Evolutionary conservation across 257 asterid species (phyloP).

Genomic region (Capsicum baccatum): DNA sequence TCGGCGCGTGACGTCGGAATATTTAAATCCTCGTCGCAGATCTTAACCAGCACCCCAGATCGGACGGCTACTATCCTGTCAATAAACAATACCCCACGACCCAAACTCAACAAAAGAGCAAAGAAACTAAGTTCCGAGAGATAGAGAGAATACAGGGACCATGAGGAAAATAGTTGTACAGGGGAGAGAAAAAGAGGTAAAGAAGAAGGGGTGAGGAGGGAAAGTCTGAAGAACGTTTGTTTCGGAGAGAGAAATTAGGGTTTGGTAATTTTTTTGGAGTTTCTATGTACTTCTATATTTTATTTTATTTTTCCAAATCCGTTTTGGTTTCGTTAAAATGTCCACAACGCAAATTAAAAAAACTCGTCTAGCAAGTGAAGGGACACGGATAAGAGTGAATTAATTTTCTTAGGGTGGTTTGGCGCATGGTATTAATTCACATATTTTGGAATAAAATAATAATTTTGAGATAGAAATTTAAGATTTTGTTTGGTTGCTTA

Average conservation of each 20-base stretch:
- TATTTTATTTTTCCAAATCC: slow-evolving; percentile 19
- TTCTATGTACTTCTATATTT: slow-evolving; percentile 53
- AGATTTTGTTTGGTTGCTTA: too few relatives aligned
- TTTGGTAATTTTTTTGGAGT: slow-evolving; percentile 47
- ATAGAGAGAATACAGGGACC: background rate
- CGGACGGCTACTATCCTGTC: slow-evolving; percentile 2
- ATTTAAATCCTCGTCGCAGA: slow-evolving; percentile 24
- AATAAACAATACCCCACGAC: background rate
- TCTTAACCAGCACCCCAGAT: slow-evolving; percentile 21
- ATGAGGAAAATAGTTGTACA: background rate
- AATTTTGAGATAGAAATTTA: too few relatives aligned
- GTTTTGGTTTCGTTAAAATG: background rate
- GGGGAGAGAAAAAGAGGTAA: background rate
- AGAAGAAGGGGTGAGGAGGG: slow-evolving; percentile 27
- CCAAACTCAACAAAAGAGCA: background rate
- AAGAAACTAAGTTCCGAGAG: background rate
- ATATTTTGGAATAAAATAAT: too few relatives aligned
- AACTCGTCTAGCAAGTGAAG: slow-evolving; percentile 9
- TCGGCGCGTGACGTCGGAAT: slow-evolving; percentile 32
- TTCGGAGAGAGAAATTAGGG: slow-evolving; percentile 49
- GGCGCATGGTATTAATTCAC: too few relatives aligned
- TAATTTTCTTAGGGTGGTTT: background rate
- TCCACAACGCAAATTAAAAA: background rate
- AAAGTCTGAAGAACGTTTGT: slow-evolving; percentile 35
- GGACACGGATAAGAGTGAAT: background rate